phyloP scores from a whole-genome alignment of 192 early-diverging fungal species.

The Linnemannia elongata region DNA sequence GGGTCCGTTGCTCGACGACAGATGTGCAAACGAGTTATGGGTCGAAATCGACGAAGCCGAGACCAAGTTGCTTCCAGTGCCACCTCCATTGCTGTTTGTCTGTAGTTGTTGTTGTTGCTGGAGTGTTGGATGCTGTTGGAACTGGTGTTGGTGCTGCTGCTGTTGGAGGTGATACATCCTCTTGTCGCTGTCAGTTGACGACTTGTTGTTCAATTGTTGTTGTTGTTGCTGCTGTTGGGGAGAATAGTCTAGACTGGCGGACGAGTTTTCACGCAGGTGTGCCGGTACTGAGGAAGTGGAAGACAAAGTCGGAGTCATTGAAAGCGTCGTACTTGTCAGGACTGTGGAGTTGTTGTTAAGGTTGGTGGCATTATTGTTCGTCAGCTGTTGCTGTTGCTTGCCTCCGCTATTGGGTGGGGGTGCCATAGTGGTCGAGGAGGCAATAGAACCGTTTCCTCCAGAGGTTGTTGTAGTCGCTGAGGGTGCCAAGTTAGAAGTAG shows the following conservation, averaged over 20 bases:
- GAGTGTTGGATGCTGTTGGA: slow-evolving; percentile 2
- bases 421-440: slow-evolving; percentile 8
- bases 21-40: slow-evolving; percentile 21
- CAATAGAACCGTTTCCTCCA: slow-evolving; percentile 4
- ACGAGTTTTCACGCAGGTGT: slow-evolving; percentile 36
- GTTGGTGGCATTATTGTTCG: slow-evolving; percentile 1
- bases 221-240: slow-evolving; percentile 24
- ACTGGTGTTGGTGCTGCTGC: slow-evolving; percentile 9
- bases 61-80: slow-evolving; percentile 1
- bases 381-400: slow-evolving; percentile 6
- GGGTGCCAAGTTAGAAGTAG: neutral
- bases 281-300: neutral
- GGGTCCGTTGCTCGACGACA: slow-evolving; percentile 22
- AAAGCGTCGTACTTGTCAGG: neutral
- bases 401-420: neutral
- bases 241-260: slow-evolving; percentile 19
- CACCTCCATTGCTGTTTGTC: neutral
- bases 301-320: neutral
- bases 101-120: slow-evolving; percentile 21
- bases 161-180: slow-evolving; percentile 29
- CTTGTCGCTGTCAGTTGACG: slow-evolving; percentile 30
- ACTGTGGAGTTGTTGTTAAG: neutral
- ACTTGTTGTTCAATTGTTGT: slow-evolving; percentile 21
- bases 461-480: neutral
- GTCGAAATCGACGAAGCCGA: slow-evolving; percentile 15